Conservation (phyloP, 2,329 filamentous ascomycete genomes). For the Monascus ruber region DNA sequence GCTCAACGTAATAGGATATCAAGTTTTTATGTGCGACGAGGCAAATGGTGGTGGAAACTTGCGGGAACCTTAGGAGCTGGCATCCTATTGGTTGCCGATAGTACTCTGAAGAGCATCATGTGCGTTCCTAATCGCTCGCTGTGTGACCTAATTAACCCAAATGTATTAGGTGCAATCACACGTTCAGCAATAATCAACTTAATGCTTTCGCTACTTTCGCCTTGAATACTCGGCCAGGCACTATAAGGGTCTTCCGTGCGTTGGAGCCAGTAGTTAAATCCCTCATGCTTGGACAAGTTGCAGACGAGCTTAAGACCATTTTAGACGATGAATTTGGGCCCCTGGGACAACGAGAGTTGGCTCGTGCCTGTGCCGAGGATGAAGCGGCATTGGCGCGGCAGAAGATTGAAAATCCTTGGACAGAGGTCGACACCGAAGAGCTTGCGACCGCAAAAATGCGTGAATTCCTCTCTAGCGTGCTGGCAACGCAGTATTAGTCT, state of each 20-base stretch:
- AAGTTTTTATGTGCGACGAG: too few species aligned
- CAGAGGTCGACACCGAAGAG: background rate
- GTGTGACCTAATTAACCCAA: too few species aligned
- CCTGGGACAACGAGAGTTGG: constrained; percentile 1
- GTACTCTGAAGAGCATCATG: too few species aligned
- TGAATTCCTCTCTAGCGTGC: constrained; percentile 1
- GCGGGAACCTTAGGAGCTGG: too few species aligned
- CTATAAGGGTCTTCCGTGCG: constrained; percentile 3
- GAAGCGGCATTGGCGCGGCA: constrained; percentile 1
- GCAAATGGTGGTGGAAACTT: too few species aligned
- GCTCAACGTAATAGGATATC: too few species aligned
- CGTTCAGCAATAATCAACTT: too few species aligned
- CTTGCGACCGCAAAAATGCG: constrained; percentile 1
- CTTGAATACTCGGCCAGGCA: constrained; percentile 6
- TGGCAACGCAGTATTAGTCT: too few species aligned
- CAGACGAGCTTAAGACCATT: constrained; percentile 3
- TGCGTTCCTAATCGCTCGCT: too few species aligned
- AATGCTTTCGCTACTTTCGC: constrained; percentile 4
- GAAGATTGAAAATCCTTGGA: constrained; percentile 2
- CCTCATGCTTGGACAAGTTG: constrained; percentile 4
- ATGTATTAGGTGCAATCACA: too few species aligned
- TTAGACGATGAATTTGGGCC: constrained; percentile 1
- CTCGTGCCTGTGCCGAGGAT: constrained; percentile 1
- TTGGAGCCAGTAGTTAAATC: constrained; percentile 5
- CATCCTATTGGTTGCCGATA: too few species aligned